Conservation (phyloP, 441 rosid species). For the Biscutella auriculata region DNA sequence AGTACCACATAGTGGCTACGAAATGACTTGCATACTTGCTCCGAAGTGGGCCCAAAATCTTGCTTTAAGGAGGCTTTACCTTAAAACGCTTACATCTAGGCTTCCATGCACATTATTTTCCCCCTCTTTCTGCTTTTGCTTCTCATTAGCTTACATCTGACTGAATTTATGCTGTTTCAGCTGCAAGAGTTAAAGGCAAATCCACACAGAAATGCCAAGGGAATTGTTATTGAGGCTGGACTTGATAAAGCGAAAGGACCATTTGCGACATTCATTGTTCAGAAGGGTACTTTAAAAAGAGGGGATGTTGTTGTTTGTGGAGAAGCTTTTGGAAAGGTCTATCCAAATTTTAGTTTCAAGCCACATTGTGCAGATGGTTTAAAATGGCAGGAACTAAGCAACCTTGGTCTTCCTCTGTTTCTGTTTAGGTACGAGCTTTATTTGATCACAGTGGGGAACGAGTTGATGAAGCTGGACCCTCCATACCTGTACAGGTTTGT, state of each 20-base stretch:
- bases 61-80: background rate
- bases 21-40: background rate
- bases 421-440: constrained; percentile 80
- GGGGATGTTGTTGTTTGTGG: constrained; percentile 93
- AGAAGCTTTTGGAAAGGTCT: constrained; percentile 91
- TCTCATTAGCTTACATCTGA: constrained; percentile 3
- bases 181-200: constrained; percentile 95
- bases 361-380: constrained; percentile 7
- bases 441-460: constrained; percentile 73
- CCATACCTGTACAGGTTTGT: constrained; percentile 87
- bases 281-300: constrained; percentile 82
- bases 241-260: constrained; percentile 92
- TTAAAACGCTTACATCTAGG: too few species aligned
- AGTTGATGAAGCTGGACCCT: constrained; percentile 90
- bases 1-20: background rate
- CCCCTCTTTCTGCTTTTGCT: background rate
- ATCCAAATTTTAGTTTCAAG: constrained; percentile 9
- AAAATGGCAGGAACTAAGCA: constrained; percentile 11
- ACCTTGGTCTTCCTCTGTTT: constrained; percentile 9
- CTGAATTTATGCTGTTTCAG: constrained; percentile 38
- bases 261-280: constrained; percentile 82
- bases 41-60: background rate
- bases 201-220: constrained; percentile 91
- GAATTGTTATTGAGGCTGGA: constrained; percentile 93
- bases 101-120: background rate